Percentiles rank a stretch among this genome's conserved stretches.
phyloP scores from a whole-genome alignment of 371 early-diverging fungal species.

The Mortierella sp. region DNA sequence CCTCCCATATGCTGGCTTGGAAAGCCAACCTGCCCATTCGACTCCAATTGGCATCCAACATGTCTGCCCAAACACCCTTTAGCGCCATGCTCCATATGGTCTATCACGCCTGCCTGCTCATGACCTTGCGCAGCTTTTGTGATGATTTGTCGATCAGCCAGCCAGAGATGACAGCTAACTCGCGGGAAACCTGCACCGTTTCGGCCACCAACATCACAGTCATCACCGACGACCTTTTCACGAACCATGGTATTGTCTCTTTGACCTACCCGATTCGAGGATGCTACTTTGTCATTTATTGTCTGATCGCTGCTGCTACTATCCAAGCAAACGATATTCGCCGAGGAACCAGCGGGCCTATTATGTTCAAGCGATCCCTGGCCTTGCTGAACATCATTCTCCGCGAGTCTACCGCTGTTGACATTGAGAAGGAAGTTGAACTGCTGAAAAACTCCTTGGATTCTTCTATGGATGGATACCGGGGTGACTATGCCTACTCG shows the following conservation, averaged over 20 bases:
- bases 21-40: slow-evolving; percentile 38
- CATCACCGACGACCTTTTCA: slow-evolving; percentile 59
- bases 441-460: slow-evolving; percentile 40
- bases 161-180: slow-evolving; percentile 48
- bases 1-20: slow-evolving; percentile 30
- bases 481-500: slow-evolving; percentile 5
- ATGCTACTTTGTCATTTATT: slow-evolving; percentile 59
- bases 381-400: slow-evolving; percentile 49
- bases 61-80: slow-evolving; percentile 51
- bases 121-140: slow-evolving; percentile 69
- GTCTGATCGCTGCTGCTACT: slow-evolving; percentile 58
- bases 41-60: slow-evolving; percentile 49
- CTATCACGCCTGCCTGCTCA: slow-evolving; percentile 64
- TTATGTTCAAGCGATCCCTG: slow-evolving; percentile 54
- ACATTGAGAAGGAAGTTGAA: slow-evolving; percentile 50
- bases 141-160: slow-evolving; percentile 37
- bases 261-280: slow-evolving; percentile 59
- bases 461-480: slow-evolving; percentile 21
- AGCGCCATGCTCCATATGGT: slow-evolving; percentile 64
- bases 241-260: slow-evolving; percentile 51
- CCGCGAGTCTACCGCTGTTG: slow-evolving; percentile 46
- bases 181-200: slow-evolving; percentile 64
- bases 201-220: slow-evolving; percentile 67
- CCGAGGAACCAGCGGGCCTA: slow-evolving; percentile 41
- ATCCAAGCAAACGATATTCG: slow-evolving; percentile 54